Evolutionary conservation across 441 rosid species (phyloP).

Genomic region (Euphorbia neoarborescens): DNA sequence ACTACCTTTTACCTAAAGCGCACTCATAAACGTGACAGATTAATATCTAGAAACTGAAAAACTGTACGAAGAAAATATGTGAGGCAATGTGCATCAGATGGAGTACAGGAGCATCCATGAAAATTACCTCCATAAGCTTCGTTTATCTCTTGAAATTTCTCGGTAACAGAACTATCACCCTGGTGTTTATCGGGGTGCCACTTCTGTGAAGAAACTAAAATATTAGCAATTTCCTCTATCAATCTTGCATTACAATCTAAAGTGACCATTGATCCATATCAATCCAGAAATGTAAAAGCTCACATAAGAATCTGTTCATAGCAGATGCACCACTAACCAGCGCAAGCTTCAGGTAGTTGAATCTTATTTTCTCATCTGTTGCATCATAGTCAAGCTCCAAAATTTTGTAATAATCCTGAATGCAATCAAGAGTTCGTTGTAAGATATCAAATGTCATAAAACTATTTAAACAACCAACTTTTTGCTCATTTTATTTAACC

Average conservation of each 20-base stretch:
- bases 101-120: not conserved
- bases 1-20: not conserved
- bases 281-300: slow-evolving; percentile 19
- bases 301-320: slow-evolving; percentile 24
- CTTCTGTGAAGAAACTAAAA: slow-evolving; percentile 34
- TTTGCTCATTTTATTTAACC: not conserved
- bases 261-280: not conserved
- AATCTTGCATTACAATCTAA: slow-evolving; percentile 5
- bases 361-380: slow-evolving; percentile 58
- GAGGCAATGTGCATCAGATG: not conserved
- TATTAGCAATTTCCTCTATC: slow-evolving; percentile 16
- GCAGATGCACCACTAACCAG: slow-evolving; percentile 42
- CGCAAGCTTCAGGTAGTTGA: slow-evolving; percentile 66
- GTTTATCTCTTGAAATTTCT: slow-evolving; percentile 67
- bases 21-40: not conserved
- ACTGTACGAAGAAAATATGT: not conserved
- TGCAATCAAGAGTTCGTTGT: slow-evolving; percentile 15
- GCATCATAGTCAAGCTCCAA: slow-evolving; percentile 77
- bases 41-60: not conserved
- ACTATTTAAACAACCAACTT: too few species aligned
- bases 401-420: slow-evolving; percentile 67
- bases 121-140: slow-evolving; percentile 62
- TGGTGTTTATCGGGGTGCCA: slow-evolving; percentile 84
- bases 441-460: slow-evolving; percentile 18
- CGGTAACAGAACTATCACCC: slow-evolving; percentile 52